Conservation (phyloP, 1,139 yeast genomes). For the Saccharomyces hybrid region DNA sequence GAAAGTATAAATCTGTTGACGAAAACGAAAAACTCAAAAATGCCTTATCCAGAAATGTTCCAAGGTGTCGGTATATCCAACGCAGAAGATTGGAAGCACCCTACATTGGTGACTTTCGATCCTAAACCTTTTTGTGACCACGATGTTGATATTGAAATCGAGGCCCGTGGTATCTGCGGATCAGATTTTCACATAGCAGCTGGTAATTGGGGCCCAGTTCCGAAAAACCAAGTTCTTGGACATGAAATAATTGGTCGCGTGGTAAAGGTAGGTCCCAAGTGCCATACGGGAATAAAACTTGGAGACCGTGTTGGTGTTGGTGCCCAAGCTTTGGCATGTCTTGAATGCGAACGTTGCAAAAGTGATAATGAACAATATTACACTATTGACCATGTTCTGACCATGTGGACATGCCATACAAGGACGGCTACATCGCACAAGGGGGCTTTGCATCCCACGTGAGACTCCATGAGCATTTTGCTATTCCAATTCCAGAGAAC, state of each 20-base stretch:
- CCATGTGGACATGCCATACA: constrained; percentile 27
- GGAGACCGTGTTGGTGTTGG: constrained; percentile 51
- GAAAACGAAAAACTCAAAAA: constrained; percentile 1
- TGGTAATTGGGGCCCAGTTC: constrained; percentile 36
- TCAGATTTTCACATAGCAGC: constrained; percentile 40
- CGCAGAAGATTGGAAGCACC: constrained; percentile 39
- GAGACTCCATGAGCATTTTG: constrained; percentile 41
- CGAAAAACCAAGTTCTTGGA: constrained; percentile 39
- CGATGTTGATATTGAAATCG: constrained; percentile 36
- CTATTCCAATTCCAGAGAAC: constrained; percentile 42
- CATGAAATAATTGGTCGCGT: constrained; percentile 46
- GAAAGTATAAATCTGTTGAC: constrained; percentile 3
- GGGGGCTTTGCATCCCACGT: constrained; percentile 50
- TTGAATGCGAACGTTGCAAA: no score
- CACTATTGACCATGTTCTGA: constrained; percentile 38
- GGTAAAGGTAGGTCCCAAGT: constrained; percentile 37
- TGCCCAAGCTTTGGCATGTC: constrained; percentile 41
- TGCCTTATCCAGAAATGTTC: constrained; percentile 38
- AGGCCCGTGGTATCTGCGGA: constrained; percentile 52
- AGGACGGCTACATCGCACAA: constrained; percentile 40
- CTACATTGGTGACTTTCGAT: constrained; percentile 33
- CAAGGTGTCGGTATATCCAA: constrained; percentile 41
- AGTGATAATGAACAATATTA: constrained; percentile 43
- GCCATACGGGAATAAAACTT: constrained; percentile 36
- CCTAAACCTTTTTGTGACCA: constrained; percentile 32